A percentile compares a stretch with the other conserved stretches of the same genome.
Conservation (phyloP, 164 flowering plant genomes). For the Vitis vinifera region ASM3070453v1 NC_081811.1:6436001-6436500, state of each 20-base stretch:
- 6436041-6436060: constrained; percentile 13
- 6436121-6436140: constrained; percentile 72
- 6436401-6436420: constrained; percentile 20
- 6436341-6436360: constrained; percentile 50
- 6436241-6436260: constrained; percentile 52
- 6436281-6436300: constrained; percentile 44
- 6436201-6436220: constrained; percentile 72
- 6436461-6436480: constrained; percentile 29
- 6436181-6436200: constrained; percentile 66
- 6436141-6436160: constrained; percentile 57
- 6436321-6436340: constrained; percentile 59
- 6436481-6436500: too few species aligned
- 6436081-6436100: constrained; percentile 33
- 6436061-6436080: background rate
- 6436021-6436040: constrained; percentile 22
- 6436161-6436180: constrained; percentile 73
- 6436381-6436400: background rate
- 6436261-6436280: constrained; percentile 60
- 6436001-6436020: constrained; percentile 1
- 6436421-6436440: constrained; percentile 59
- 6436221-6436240: constrained; percentile 65
- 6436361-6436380: constrained; percentile 24
- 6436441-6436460: constrained; percentile 53
- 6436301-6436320: constrained; percentile 28
- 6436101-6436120: constrained; percentile 65